Conservation (phyloP, 257 asterid genomes). For the Ehretia macrophylla region DNA sequence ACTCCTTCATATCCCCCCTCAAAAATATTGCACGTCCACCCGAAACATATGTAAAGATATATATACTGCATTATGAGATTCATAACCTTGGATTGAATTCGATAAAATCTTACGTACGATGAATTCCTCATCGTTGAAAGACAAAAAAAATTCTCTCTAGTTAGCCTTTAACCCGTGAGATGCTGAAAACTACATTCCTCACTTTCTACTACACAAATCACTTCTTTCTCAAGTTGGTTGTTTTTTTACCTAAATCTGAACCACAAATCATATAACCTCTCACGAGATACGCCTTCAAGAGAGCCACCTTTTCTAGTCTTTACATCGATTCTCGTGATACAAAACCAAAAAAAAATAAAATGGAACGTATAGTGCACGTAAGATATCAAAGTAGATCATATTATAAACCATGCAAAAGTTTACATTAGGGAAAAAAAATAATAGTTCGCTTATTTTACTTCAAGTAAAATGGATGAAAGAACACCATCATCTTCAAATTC, state of each 20-base stretch:
- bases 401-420: background rate
- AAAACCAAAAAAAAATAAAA: background rate
- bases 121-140: too few relatives aligned
- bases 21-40: too few relatives aligned
- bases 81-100: too few relatives aligned
- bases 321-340: constrained; percentile 33
- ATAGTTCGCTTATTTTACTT: too few relatives aligned
- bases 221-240: too few relatives aligned
- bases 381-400: background rate
- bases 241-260: constrained; percentile 3
- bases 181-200: background rate
- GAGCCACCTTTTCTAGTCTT: constrained; percentile 9
- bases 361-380: background rate
- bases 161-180: background rate
- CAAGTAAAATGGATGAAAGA: constrained; percentile 38
- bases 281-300: constrained; percentile 39
- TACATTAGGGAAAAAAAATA: too few relatives aligned
- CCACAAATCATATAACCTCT: constrained; percentile 21
- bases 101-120: too few relatives aligned
- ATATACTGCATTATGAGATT: too few relatives aligned
- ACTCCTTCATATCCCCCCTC: too few relatives aligned
- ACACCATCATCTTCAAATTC: constrained; percentile 43
- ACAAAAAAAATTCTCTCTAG: too few relatives aligned
- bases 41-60: too few relatives aligned
- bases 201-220: background rate